A percentile compares a stretch with the other conserved stretches of the same genome.
phyloP scores from a whole-genome alignment of 2,329 filamentous ascomycete species.

The Talaromyces rugulosus region DNA sequence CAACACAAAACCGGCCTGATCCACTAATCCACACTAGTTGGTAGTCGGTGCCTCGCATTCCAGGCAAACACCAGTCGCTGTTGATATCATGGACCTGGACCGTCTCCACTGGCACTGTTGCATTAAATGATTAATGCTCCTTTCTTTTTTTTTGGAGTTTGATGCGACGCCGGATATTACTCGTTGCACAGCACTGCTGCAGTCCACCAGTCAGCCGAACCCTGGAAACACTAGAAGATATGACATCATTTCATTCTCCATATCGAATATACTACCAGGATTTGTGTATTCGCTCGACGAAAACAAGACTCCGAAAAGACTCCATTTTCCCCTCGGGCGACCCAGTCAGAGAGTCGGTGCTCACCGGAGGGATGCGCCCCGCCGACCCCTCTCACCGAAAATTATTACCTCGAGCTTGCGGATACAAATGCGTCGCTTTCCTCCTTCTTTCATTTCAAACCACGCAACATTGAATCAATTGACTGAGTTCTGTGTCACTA shows the following conservation, averaged over 20 bases:
- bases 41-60: not conserved
- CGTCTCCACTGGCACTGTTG: not conserved
- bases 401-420: not conserved
- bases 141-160: not conserved
- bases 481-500: not conserved
- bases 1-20: not conserved
- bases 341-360: not conserved
- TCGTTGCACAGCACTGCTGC: not conserved
- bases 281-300: not conserved
- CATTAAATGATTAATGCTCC: not conserved
- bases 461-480: not conserved
- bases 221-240: not conserved
- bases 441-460: not conserved
- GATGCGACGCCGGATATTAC: not conserved
- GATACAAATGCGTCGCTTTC: not conserved
- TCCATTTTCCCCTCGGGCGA: not conserved
- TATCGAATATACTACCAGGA: not conserved
- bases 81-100: not conserved
- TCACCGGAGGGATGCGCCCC: not conserved
- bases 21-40: not conserved
- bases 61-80: not conserved
- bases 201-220: not conserved
- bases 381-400: not conserved
- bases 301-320: not conserved
- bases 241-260: not conserved